phyloP scores from a whole-genome alignment of 805 yeast genomes.

The Suhomyces prunicola region DNA sequence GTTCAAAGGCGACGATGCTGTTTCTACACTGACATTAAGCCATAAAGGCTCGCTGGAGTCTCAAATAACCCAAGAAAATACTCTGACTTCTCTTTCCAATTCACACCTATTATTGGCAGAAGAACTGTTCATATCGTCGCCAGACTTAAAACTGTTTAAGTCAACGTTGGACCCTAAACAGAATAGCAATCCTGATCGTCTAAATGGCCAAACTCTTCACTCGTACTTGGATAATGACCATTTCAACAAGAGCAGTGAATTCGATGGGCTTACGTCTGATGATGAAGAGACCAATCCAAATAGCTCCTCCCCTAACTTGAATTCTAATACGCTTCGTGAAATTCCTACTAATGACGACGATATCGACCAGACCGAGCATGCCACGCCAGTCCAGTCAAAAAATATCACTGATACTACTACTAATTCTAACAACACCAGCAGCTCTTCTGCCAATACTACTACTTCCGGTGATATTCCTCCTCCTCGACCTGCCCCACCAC shows the following conservation, averaged over 20 bases:
- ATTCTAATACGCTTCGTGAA: constrained; percentile 23
- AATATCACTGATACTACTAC: neutral
- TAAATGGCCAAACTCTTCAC: constrained; percentile 13
- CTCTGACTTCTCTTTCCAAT: neutral
- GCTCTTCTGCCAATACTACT: neutral
- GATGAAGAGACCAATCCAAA: constrained; percentile 7
- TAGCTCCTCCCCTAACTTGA: constrained; percentile 9
- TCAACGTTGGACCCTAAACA: constrained; percentile 47
- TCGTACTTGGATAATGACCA: constrained; percentile 12
- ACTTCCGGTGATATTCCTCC: neutral
- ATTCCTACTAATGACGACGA: constrained; percentile 34
- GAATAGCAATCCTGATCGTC: constrained; percentile 11
- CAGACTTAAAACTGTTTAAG: constrained; percentile 16
- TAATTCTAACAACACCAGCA: neutral
- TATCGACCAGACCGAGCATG: constrained; percentile 32
- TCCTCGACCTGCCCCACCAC: neutral
- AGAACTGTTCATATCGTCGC: constrained; percentile 4
- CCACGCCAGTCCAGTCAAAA: constrained; percentile 2
- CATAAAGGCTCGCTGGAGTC: constrained; percentile 1
- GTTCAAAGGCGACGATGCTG: neutral
- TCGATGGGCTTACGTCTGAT: constrained; percentile 6
- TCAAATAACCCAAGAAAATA: neutral
- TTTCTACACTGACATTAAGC: neutral
- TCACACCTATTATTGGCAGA: neutral
- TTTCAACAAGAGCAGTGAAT: constrained; percentile 9